Base-by-base conservation (phyloP, 164 flowering plant genomes). In the Vitis labrusca region DNA sequence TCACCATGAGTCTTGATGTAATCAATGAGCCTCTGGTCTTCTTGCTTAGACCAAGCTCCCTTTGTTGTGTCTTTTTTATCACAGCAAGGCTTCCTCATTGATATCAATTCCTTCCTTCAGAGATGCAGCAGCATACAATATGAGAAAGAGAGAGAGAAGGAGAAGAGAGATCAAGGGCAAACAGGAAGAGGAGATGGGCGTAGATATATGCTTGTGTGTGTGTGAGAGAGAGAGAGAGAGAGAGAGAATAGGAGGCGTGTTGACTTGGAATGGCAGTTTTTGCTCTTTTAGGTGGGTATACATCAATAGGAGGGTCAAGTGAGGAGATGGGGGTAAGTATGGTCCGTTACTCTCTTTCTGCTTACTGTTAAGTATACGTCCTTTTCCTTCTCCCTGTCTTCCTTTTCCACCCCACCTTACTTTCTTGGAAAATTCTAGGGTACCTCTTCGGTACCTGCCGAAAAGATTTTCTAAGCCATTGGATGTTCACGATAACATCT, bases 31-130 rank as follows among this genome's bases (percentile, higher is more conserved):
- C 17, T 53, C 17, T 63, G 54, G 58, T 70, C 67, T 47, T 63
- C 67, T 54, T 61, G 59, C 32, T 70, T 70, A 32, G 73, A 61
- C 73, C 73, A 70, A 8, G 73, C 73, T 15, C 73, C 73, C 50
- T 70, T 70, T 51, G 61, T 69, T 15, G 56, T 61, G 51, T 63
- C 65, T 61, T 51, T 50, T 61, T 69, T 69, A 27, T 69, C 72
- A 69, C 72, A 69, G 66, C 72, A 69, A 51, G 72, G 72, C n/a
- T 68, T 68, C 19, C 71, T 68, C 71, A 68, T 68, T 59, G 62
- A 2, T 29, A 12, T 53, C 29, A 14, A 47, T 27, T 32, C 10
- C 17, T 12, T 4, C 9, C 32, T 37, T 15, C 62, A 29, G 10
- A 7, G 27, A 3, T 30, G 47, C 11, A 10, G 14, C 48, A 2